These are phyloP conservation scores for Trichoderma sp. DNA, from an alignment of 2,329 filamentous ascomycete species.

Conservation along the genomic window DNA sequence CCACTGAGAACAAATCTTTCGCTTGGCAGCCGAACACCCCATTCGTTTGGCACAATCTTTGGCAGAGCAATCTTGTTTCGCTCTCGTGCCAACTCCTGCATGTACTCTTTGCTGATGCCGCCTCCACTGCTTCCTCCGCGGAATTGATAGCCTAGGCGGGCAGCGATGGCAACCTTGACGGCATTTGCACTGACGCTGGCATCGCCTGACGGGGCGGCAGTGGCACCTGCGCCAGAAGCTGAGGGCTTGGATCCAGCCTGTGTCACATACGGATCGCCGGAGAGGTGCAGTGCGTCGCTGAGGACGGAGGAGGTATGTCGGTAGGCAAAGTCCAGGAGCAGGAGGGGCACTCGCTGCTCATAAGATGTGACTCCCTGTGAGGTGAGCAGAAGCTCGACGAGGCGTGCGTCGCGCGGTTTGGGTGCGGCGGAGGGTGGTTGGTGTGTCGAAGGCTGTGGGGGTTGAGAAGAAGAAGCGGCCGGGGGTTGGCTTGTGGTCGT, in stretches of 20 bases:
- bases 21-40: conserved; percentile 64
- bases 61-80: conserved; percentile 67
- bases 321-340: conserved; percentile 85
- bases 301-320: conserved; percentile 73
- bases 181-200: conserved; percentile 63
- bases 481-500: conserved; percentile 31
- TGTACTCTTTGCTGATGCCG: conserved; percentile 69
- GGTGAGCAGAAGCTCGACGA: conserved; percentile 76
- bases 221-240: conserved; percentile 48
- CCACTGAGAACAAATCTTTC: conserved; percentile 68
- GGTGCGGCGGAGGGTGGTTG: conserved; percentile 40
- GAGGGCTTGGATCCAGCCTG: conserved; percentile 55
- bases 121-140: conserved; percentile 51
- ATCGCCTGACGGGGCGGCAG: conserved; percentile 48
- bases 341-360: conserved; percentile 77
- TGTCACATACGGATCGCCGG: conserved; percentile 64
- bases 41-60: conserved; percentile 61
- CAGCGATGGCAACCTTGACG: conserved; percentile 69
- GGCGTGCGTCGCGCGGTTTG: conserved; percentile 73
- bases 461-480: conserved; percentile 27
- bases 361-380: conserved; percentile 77
- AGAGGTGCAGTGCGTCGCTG: conserved; percentile 67
- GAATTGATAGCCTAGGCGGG: conserved; percentile 68
- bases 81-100: conserved; percentile 70
- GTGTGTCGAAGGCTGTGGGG: conserved; percentile 22